Percentiles rank a stretch among this genome's conserved stretches.
Evolutionary conservation across 1,139 yeast genomes (phyloP).

Genomic region (Arxiozyma telluris): DNA sequence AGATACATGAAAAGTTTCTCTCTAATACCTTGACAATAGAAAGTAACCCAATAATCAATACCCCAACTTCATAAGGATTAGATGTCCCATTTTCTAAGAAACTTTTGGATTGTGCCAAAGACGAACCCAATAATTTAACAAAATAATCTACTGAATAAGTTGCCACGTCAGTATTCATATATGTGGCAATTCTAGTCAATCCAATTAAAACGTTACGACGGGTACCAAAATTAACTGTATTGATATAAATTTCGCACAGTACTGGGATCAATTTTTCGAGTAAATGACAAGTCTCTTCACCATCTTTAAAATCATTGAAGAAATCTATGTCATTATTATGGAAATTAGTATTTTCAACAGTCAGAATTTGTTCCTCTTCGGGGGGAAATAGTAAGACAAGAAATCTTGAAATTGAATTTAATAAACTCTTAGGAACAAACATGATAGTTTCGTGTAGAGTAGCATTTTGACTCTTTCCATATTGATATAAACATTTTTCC

Average conservation of each 20-base stretch:
- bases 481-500: constrained; percentile 16
- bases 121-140: constrained; percentile 52
- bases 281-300: constrained; percentile 34
- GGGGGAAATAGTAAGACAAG: constrained; percentile 51
- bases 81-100: constrained; percentile 18
- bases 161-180: constrained; percentile 18
- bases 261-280: constrained; percentile 47
- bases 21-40: constrained; percentile 42
- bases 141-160: constrained; percentile 27
- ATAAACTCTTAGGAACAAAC: constrained; percentile 62
- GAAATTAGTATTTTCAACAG: constrained; percentile 12
- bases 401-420: constrained; percentile 47
- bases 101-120: constrained; percentile 52
- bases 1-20: constrained; percentile 31
- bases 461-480: constrained; percentile 15
- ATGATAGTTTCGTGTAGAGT: constrained; percentile 50
- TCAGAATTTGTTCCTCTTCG: constrained; percentile 25
- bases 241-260: constrained; percentile 62
- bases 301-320: constrained; percentile 27
- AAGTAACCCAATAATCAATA: constrained; percentile 47
- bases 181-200: constrained; percentile 41
- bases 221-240: constrained; percentile 62
- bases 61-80: constrained; percentile 29
- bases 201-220: constrained; percentile 53
- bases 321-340: constrained; percentile 1